Evolutionary conservation across 805 yeast genomes (phyloP).

Genomic region (Torulaspora gathmanii): DNA sequence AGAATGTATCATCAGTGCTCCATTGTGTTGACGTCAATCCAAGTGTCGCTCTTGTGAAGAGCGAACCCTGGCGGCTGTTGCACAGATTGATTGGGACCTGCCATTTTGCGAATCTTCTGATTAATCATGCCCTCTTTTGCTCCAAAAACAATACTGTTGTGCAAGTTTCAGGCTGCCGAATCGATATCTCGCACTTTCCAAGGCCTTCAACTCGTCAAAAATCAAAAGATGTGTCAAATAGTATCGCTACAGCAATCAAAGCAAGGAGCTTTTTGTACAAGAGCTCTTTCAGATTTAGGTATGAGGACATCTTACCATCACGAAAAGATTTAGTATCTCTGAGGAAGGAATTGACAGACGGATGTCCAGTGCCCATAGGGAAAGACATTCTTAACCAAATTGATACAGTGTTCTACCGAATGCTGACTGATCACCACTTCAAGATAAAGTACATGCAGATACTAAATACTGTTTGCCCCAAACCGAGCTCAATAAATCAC

Average conservation of each 20-base stretch:
- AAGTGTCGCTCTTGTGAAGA: constrained; percentile 41
- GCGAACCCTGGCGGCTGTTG: constrained; percentile 41
- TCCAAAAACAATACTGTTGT: constrained; percentile 7
- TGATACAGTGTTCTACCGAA: constrained; percentile 3
- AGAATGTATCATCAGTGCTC: constrained; percentile 27
- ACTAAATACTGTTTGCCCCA: constrained; percentile 15
- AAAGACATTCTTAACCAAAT: neutral
- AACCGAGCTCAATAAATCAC: constrained; percentile 19
- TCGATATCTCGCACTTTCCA: constrained; percentile 18
- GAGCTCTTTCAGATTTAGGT: constrained; percentile 2
- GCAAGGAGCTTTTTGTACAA: constrained; percentile 8
- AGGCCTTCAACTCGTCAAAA: constrained; percentile 13
- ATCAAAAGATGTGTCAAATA: neutral
- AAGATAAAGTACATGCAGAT: constrained; percentile 14
- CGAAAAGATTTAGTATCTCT: neutral
- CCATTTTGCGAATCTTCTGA: constrained; percentile 39
- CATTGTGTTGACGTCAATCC: constrained; percentile 38
- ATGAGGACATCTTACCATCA: constrained; percentile 6
- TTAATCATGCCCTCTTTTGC: constrained; percentile 36
- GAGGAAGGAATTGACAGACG: constrained; percentile 3
- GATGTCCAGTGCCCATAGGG: neutral
- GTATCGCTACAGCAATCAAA: constrained; percentile 2
- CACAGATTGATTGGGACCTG: constrained; percentile 39
- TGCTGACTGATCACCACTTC: constrained; percentile 11
- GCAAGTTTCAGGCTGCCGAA: constrained; percentile 26